Evolutionary conservation across 2,329 filamentous ascomycete genomes (phyloP).

Genomic region (Aureobasidium sp.): DNA sequence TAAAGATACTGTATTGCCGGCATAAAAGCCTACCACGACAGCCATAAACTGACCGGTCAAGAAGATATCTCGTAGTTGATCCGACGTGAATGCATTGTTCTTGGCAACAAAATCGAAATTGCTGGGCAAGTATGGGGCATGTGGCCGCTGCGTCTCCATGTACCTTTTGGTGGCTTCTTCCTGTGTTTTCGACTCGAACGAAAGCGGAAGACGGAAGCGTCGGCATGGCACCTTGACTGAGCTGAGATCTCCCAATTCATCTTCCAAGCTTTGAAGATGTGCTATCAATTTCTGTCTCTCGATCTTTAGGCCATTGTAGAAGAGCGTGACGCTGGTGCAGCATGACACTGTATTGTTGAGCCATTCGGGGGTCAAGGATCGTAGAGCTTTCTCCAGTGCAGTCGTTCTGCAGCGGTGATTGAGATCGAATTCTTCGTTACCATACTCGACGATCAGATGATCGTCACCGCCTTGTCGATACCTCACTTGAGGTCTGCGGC

Average conservation of each 20-base stretch:
- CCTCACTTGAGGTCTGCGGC: constrained; percentile 25
- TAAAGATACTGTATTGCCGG: constrained; percentile 42
- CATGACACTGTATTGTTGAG: constrained; percentile 48
- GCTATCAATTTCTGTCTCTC: constrained; percentile 31
- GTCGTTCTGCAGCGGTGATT: constrained; percentile 47
- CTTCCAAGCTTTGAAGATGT: constrained; percentile 35
- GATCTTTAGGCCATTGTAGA: constrained; percentile 36
- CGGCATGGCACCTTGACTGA: constrained; percentile 37
- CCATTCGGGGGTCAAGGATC: constrained; percentile 33
- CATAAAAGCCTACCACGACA: constrained; percentile 51
- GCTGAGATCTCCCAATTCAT: constrained; percentile 37
- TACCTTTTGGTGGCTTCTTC: constrained; percentile 53
- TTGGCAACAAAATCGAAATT: constrained; percentile 53
- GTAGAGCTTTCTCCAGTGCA: constrained; percentile 44
- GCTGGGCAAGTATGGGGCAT: constrained; percentile 56
- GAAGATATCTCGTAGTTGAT: constrained; percentile 46
- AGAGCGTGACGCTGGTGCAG: constrained; percentile 38
- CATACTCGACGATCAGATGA: constrained; percentile 53
- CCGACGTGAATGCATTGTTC: constrained; percentile 47
- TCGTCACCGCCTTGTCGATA: constrained; percentile 39
- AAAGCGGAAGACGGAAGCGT: constrained; percentile 38
- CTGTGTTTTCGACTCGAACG: constrained; percentile 38
- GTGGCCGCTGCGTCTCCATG: constrained; percentile 53
- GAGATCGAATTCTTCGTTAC: constrained; percentile 49
- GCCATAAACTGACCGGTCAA: constrained; percentile 46